A percentile compares a stretch with the other conserved stretches of the same genome.
Conservation (phyloP, 2,329 filamentous ascomycete genomes). For the Pseudogymnoascus sp. region DNA sequence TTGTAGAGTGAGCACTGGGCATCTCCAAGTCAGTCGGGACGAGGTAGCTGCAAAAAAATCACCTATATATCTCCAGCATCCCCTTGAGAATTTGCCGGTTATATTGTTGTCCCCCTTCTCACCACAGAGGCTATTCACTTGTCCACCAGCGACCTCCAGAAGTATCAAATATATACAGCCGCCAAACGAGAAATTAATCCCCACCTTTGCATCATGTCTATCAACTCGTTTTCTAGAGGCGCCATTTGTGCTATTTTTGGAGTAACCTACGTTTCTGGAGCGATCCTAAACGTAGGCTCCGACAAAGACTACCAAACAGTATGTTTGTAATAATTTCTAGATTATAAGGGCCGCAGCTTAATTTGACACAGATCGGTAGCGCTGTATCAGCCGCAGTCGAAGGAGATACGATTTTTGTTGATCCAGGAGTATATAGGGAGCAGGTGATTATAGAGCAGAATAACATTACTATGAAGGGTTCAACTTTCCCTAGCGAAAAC, state of each 20-base stretch:
- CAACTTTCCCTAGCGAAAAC: slow-evolving; percentile 29
- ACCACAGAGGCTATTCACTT: background rate
- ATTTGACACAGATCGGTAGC: slow-evolving; percentile 13
- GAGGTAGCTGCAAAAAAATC: background rate
- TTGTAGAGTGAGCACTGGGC: background rate
- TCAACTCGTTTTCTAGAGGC: background rate
- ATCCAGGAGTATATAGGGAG: slow-evolving; percentile 42
- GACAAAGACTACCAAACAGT: slow-evolving; percentile 15
- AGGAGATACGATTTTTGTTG: slow-evolving; percentile 38
- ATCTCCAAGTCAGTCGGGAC: background rate
- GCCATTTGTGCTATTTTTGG: background rate
- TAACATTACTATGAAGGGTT: slow-evolving; percentile 38
- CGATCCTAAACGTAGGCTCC: slow-evolving; percentile 15
- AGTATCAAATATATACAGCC: too few relatives aligned
- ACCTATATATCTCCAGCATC: background rate
- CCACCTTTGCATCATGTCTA: background rate
- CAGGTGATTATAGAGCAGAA: slow-evolving; percentile 40
- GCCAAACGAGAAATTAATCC: background rate
- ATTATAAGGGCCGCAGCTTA: background rate
- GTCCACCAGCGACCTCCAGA: background rate
- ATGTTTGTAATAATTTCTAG: background rate
- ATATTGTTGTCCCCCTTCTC: background rate
- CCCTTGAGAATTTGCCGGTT: background rate
- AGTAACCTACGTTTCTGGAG: background rate
- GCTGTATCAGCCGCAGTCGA: slow-evolving; percentile 12